Base-by-base conservation (phyloP, 2,329 filamentous ascomycete genomes). In the Pseudogymnoascus sp. region DNA sequence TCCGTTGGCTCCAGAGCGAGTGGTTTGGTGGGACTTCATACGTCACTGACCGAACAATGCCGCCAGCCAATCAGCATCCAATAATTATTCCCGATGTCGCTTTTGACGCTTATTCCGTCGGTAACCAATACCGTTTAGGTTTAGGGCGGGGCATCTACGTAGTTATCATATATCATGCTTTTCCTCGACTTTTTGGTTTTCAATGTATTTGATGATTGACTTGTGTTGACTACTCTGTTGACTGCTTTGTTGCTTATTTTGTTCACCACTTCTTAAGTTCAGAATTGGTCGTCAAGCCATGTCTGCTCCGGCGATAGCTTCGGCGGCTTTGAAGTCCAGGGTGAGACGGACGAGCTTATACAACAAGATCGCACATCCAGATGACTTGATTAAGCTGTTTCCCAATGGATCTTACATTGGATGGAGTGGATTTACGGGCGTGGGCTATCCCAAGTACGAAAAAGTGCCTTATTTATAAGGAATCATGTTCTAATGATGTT, bases 401-500 rank as follows among this genome's bases (percentile, higher is more conserved):
- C 91, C 91, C 66, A 84, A 94, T 79, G 87, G 86, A 71, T 77
- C 89, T n/a, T 94, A 94, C 74, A 84, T 96, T 69, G 92, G 91
- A 70, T 96, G 91, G 91, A 91, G 86, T 65, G 91, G 91, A 36
- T 96, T 96, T 76, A 96, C 91, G 11, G 91, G 90, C 69, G 90
- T 95, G 60, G 90, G 90, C 63, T 94, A 94, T 77, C 90, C 90
- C 65, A 94, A 94, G 88, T 89, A 77, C 69, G 84, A 78, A 64
- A 41, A 20, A 41, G 12, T 22, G 20, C 38, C 38, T 33, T 33
- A 33, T 33, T 8, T 33, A 7, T 1, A 11, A 33, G 30, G 30
- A 33, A 33, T 33, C 30, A 33, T 5, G 30, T 33, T 8, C 30
- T 33, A 11, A 63, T 37, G 11, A 12, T 35, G 12, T 11, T 59